phyloP scores from a whole-genome alignment of 2,329 filamentous ascomycete species.

The Xylariaceae sp. region DNA sequence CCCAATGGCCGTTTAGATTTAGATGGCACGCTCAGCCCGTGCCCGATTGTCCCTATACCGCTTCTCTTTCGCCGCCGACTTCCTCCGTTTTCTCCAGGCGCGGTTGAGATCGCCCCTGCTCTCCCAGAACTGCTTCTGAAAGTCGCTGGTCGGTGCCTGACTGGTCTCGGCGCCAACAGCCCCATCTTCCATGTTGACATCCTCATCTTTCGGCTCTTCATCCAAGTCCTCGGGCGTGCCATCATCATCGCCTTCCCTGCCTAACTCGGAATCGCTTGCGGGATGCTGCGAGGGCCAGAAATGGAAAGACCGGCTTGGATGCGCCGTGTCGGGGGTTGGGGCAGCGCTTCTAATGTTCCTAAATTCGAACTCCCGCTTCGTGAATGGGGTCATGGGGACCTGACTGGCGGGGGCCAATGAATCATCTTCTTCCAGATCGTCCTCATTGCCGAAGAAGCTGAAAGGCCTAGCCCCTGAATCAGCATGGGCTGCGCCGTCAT shows the following conservation, averaged over 20 bases:
- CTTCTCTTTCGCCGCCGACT: conserved; percentile 61
- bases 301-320: conserved; percentile 61
- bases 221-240: conserved; percentile 43
- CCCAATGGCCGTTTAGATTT: neutral
- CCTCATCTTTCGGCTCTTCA: conserved; percentile 28
- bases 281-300: conserved; percentile 48
- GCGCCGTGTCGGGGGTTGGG: conserved; percentile 89
- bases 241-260: conserved; percentile 37
- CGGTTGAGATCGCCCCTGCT: conserved; percentile 60
- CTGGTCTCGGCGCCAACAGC: conserved; percentile 7
- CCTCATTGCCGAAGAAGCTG: conserved; percentile 68
- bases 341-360: conserved; percentile 80
- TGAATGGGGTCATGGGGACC: conserved; percentile 76
- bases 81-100: conserved; percentile 62
- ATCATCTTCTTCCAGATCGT: conserved; percentile 43
- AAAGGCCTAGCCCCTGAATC: conserved; percentile 57
- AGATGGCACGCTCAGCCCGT: conserved; percentile 43
- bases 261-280: conserved; percentile 29
- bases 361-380: conserved; percentile 70
- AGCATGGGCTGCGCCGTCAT: conserved; percentile 35
- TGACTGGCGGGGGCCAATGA: conserved; percentile 28
- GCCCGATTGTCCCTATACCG: conserved; percentile 62
- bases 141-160: conserved; percentile 42
- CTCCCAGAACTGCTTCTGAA: conserved; percentile 66
- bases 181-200: conserved; percentile 18